Conservation (phyloP, 768 basidiomycete species). For the Russula sp. region DNA sequence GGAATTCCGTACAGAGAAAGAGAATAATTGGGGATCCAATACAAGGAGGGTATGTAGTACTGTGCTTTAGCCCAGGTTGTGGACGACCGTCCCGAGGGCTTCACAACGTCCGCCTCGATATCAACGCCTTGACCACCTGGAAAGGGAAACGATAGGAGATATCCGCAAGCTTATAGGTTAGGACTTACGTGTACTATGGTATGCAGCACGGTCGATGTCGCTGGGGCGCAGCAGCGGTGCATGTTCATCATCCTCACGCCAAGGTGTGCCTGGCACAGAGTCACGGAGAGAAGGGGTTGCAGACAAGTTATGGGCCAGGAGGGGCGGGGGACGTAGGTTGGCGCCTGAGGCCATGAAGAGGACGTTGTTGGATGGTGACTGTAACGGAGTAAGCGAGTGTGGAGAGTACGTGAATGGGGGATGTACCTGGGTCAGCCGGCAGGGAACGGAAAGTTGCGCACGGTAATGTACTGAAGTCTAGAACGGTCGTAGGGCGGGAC, state of each 20-base stretch:
- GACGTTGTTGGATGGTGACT: background rate
- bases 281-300: background rate
- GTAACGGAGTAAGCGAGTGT: background rate
- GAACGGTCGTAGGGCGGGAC: background rate
- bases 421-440: background rate
- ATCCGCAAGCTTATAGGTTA: background rate
- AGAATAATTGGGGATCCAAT: constrained; percentile 78
- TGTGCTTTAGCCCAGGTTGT: constrained; percentile 42
- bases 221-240: constrained; percentile 10
- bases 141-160: background rate
- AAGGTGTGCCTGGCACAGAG: constrained; percentile 12
- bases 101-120: constrained; percentile 3
- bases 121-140: background rate
- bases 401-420: background rate
- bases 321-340: background rate
- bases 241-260: constrained; percentile 14
- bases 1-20: constrained; percentile 50
- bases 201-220: constrained; percentile 13
- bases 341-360: background rate
- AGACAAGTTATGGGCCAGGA: background rate
- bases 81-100: background rate
- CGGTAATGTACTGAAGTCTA: background rate
- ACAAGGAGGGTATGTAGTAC: constrained; percentile 73
- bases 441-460: background rate
- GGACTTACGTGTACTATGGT: background rate